These are phyloP conservation scores for Trametes punicea DNA, from an alignment of 768 basidiomycete species.

Conservation along the genomic window DNA sequence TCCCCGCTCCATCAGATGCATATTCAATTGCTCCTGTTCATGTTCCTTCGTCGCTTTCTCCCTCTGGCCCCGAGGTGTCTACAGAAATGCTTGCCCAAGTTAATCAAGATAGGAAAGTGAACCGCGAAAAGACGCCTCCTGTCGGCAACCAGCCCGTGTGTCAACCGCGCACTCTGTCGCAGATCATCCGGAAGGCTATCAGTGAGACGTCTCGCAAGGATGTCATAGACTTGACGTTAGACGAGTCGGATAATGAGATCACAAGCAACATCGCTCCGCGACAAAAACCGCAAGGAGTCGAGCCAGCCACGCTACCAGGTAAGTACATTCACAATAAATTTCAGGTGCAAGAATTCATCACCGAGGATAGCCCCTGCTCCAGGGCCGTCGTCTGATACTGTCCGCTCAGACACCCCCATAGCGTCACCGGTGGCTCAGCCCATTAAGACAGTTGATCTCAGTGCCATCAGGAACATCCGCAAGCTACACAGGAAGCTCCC, in stretches of 20 bases:
- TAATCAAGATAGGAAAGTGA: not conserved
- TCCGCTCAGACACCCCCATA: not conserved
- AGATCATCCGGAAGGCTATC: conserved; percentile 5
- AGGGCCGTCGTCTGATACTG: not conserved
- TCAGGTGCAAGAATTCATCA: not conserved
- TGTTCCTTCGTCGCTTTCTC: too few relatives aligned
- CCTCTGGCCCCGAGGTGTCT: too few relatives aligned
- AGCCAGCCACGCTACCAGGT: not conserved
- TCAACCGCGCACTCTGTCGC: not conserved
- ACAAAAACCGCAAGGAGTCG: not conserved
- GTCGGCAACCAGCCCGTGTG: not conserved
- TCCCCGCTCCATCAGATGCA: too few relatives aligned
- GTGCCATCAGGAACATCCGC: not conserved
- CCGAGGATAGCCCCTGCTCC: not conserved
- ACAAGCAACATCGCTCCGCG: not conserved
- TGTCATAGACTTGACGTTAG: conserved; percentile 12
- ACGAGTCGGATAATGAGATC: not conserved
- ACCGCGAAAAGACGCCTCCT: not conserved
- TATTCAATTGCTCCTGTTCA: too few relatives aligned
- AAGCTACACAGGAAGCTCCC: not conserved
- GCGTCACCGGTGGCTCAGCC: not conserved
- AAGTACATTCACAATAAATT: not conserved
- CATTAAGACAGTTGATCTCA: conserved; percentile 4
- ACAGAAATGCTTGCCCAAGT: too few relatives aligned
- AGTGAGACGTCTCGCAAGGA: conserved; percentile 2